Evolutionary conservation across 306 rosid genomes (phyloP).

Genomic region (Vigna mungo): DNA sequence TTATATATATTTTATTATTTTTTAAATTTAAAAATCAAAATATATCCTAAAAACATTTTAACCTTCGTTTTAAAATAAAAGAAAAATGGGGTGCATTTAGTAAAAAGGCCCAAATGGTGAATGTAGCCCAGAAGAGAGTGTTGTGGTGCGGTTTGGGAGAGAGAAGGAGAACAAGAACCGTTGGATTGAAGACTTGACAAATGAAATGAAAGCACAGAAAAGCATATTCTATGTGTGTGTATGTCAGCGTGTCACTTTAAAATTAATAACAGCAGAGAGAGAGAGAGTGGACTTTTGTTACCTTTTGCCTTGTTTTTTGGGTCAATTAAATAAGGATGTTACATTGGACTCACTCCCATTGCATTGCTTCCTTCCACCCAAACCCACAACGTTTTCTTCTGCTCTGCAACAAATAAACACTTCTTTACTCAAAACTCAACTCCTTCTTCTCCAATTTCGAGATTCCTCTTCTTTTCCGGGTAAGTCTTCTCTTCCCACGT

Average conservation of each 20-base stretch:
- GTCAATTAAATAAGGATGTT: constrained; percentile 29
- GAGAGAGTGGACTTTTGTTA: constrained; percentile 37
- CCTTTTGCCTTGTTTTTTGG: constrained; percentile 31
- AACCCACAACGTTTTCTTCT: not conserved
- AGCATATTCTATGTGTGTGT: constrained; percentile 33
- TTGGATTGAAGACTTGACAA: not conserved
- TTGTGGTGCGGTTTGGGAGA: not conserved
- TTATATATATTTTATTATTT: too few relatives aligned
- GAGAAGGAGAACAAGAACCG: not conserved
- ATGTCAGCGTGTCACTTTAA: constrained; percentile 15
- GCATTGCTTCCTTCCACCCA: not conserved
- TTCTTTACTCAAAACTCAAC: not conserved
- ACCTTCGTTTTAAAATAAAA: too few relatives aligned
- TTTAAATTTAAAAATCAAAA: too few relatives aligned
- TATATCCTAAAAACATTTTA: too few relatives aligned
- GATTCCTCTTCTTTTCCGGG: not conserved
- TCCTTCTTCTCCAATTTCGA: not conserved
- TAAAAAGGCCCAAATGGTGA: not conserved
- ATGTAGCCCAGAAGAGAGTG: not conserved
- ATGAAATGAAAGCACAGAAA: constrained; percentile 15
- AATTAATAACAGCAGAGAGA: not conserved
- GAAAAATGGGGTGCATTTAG: too few relatives aligned
- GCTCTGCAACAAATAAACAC: not conserved
- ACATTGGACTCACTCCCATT: not conserved
- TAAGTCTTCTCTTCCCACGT: constrained; percentile 10